Evolutionary conservation across 164 flowering plant species (phyloP), one percentile per base, ranked within the genome.

Genomic region (Amborella trichopoda): DNA sequence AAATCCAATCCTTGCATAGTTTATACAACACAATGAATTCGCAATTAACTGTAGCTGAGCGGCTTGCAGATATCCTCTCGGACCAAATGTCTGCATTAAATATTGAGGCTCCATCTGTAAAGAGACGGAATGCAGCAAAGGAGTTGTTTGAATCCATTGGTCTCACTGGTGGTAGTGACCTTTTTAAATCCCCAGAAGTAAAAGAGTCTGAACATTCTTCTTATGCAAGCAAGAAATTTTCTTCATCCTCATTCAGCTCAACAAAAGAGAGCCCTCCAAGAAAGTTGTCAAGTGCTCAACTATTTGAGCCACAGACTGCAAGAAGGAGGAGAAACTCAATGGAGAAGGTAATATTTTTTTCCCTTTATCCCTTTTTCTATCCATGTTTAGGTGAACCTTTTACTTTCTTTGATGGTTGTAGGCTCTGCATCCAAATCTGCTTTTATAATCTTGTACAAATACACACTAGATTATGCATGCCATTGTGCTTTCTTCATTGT

Each of bases 241-340:
- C 52, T 11, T 49, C 49, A 48, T 61, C 74, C 56, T 64, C 78
- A 37, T 36, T 46, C 27, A 64, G 68, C 58, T 30, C 66, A 44
- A 23, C 34, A 18, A 81, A 68, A 50, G 72, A 65, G 26, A 74
- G 68, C 25, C 63, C 76, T 19, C 60, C 69, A 46, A 72, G 68
- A 58, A 64, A 48, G 23, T 58, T 59, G 14, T 36, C 64, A 9
- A 68, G 59, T 63, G 69, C 65, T 49, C 19, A 73, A 66, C 62
- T 49, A 61, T 45, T 23, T 59, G 88, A 80, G 58, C 74, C 80
- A 44, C 94, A 84, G 68, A 87, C 81, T 41, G 72, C 72, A 0
- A 76, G 98, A 74, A 74, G 99, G 66, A 77, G 90, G 54, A 78
- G 96, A 66, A 91, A 87, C 51, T 91, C 99, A 18, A 56, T 91